A percentile compares a stretch with the other conserved stretches of the same genome.
These are phyloP conservation scores for Oryza nivara DNA, from an alignment of 176 grass and related monocot species.

Conservation along the genomic window DNA sequence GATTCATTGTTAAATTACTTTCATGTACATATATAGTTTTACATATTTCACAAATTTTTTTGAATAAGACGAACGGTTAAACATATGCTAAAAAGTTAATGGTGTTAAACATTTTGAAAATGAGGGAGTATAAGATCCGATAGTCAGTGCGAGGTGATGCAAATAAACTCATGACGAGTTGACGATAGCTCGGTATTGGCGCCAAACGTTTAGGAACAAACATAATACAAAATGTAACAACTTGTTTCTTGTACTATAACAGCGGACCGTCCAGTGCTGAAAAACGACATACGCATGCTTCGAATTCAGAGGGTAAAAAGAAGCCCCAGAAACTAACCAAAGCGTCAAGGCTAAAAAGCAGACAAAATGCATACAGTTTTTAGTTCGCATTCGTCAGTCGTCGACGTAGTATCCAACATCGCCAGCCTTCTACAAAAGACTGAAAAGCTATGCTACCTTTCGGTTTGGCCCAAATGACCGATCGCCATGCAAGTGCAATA, in stretches of 20 bases:
- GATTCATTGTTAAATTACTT: too few species aligned
- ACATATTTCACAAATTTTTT: too few species aligned
- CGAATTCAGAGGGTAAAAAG: background rate
- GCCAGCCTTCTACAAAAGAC: background rate
- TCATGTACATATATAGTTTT: too few species aligned
- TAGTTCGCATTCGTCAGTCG: background rate
- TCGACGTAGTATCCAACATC: background rate
- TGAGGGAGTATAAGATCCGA: background rate
- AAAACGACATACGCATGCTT: background rate
- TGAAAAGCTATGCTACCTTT: constrained; percentile 4
- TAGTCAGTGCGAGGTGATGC: background rate
- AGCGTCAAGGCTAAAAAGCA: constrained; percentile 14
- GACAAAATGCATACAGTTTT: constrained; percentile 12
- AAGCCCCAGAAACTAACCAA: background rate
- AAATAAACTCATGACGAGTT: background rate
- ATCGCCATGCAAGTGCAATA: background rate
- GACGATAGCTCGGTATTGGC: background rate
- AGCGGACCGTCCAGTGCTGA: background rate
- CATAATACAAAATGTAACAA: background rate
- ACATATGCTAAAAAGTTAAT: too few species aligned
- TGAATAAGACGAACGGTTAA: too few species aligned
- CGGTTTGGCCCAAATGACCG: background rate
- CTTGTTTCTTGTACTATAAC: background rate
- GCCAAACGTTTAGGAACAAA: background rate
- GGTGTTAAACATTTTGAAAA: too few species aligned